Base-by-base conservation (phyloP, 78 protist species). In the Dictyostelium firmibasis region DNA sequence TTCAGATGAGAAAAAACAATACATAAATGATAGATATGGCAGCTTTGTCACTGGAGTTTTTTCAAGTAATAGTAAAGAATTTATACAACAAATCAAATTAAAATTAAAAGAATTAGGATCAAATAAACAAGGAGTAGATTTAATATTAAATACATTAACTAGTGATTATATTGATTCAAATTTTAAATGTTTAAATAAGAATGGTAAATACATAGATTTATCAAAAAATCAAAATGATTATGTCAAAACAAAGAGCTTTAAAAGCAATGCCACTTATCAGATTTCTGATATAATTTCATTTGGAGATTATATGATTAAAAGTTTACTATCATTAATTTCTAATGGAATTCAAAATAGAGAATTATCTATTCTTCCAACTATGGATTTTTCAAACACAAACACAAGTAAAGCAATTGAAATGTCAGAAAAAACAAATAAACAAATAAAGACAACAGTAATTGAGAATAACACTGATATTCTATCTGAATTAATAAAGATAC, bases 81-180 rank as follows among this genome's bases (percentile, higher is more conserved):
- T 77, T 41, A 41, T n/a, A 11, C 57, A 20, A 57, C 77, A 33
- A 36, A 77, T 60, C n/a, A 81, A 57, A 72, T 23, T 36, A 4
- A 31, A 31, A 25, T 2, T 86, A 6, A 94, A 96, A 36, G 41
- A 75, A 50, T 11, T 81, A 2, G 85, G 72, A 31, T 29, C 43
- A 36, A 86, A 96, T 2, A 27, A 23, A 2, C 78, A 38, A 29
- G 84, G 92, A 38, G 97, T 96, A 10, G 97, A 97, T 70, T 78
- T 97, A 31, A 64, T 92, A 10, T 14, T 92, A 36, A 92, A 92
- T 35, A 78, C 96, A 18, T 29, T 84, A 31, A 14, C 91, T 25
- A 81, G 85, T 43, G 86, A 92, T 1, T 81, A 29, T 44, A 20
- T 92, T 2, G 57, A 77, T 7, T 74, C 85, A 64, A 85, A 75